These are phyloP conservation scores for Rubia yunnanensis DNA, from an alignment of 257 asterid genomes.

Conservation along the genomic window DNA sequence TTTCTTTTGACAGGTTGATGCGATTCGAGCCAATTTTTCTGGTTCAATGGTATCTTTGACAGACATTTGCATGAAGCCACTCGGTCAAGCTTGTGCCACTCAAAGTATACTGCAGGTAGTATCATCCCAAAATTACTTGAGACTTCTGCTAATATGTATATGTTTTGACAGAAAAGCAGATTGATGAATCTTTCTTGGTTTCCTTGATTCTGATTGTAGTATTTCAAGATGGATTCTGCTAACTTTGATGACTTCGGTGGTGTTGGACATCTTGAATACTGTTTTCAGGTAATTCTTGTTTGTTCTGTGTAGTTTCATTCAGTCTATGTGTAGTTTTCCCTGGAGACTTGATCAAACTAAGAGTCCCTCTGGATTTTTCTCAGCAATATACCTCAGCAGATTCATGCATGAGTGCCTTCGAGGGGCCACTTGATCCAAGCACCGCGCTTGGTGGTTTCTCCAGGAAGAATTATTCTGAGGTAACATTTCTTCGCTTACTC, in stretches of 20 bases:
- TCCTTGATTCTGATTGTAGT: conserved; percentile 26
- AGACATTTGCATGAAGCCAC: conserved; percentile 99
- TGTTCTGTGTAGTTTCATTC: background rate
- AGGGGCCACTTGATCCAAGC: conserved; percentile 97
- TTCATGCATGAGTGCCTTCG: conserved; percentile 77
- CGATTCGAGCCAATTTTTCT: conserved; percentile 71
- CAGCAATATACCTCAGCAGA: conserved; percentile 93
- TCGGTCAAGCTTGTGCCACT: conserved; percentile 93
- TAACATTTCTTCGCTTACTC: conserved; percentile 17
- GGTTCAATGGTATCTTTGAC: conserved; percentile 76
- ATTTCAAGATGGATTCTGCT: conserved; percentile 86
- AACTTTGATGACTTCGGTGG: conserved; percentile 70
- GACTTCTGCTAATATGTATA: background rate
- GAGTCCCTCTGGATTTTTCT: background rate
- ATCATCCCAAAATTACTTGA: background rate
- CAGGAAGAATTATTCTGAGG: conserved; percentile 83
- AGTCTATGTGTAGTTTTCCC: background rate
- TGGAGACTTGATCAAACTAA: background rate
- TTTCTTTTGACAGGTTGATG: conserved; percentile 70
- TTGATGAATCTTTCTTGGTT: background rate
- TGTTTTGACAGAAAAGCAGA: background rate
- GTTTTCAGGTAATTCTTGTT: conserved; percentile 66
- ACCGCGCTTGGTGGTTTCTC: conserved; percentile 96
- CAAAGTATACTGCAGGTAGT: conserved; percentile 95
- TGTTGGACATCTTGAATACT: conserved; percentile 72